Percentiles rank a stretch among this genome's conserved stretches.
These are phyloP conservation scores for Calocybe indica DNA, from an alignment of 768 basidiomycete genomes.

Conservation along the genomic window DNA sequence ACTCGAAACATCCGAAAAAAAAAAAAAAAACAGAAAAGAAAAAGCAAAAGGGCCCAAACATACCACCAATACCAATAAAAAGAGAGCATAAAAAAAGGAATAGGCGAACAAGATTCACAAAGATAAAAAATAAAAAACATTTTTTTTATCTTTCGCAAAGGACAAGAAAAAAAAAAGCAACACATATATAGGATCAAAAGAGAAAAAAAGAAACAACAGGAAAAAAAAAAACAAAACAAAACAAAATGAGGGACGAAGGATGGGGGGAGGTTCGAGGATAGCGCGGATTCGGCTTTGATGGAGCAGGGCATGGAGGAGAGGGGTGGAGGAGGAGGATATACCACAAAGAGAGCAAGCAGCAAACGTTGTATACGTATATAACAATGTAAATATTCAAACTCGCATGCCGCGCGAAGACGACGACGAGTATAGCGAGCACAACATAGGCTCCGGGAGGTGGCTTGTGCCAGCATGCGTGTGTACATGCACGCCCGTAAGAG, in stretches of 20 bases:
- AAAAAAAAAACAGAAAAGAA: not conserved
- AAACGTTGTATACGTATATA: not conserved
- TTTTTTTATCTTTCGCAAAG: too few relatives aligned
- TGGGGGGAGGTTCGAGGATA: not conserved
- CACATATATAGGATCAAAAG: constrained; percentile 24
- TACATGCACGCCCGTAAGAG: too few relatives aligned
- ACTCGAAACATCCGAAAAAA: too few relatives aligned
- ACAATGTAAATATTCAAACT: too few relatives aligned
- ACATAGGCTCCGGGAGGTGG: too few relatives aligned
- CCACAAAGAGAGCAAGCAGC: not conserved
- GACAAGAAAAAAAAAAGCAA: constrained; percentile 1
- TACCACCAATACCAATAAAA: too few relatives aligned
- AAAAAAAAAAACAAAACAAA: constrained; percentile 60
- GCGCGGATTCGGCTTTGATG: not conserved
- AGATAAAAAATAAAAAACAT: too few relatives aligned
- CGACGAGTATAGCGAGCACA: too few relatives aligned
- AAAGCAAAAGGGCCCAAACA: constrained; percentile 13
- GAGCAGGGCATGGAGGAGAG: not conserved
- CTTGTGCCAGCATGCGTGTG: too few relatives aligned
- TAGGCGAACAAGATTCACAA: too few relatives aligned
- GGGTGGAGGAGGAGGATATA: not conserved
- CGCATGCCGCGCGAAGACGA: too few relatives aligned
- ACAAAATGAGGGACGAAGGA: constrained; percentile 35
- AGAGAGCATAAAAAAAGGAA: constrained; percentile 21
- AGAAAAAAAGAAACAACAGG: constrained; percentile 27